A percentile compares a stretch with the other conserved stretches of the same genome.
phyloP scores from a whole-genome alignment of 768 basidiomycete genomes.

The Mycena maculata region DNA sequence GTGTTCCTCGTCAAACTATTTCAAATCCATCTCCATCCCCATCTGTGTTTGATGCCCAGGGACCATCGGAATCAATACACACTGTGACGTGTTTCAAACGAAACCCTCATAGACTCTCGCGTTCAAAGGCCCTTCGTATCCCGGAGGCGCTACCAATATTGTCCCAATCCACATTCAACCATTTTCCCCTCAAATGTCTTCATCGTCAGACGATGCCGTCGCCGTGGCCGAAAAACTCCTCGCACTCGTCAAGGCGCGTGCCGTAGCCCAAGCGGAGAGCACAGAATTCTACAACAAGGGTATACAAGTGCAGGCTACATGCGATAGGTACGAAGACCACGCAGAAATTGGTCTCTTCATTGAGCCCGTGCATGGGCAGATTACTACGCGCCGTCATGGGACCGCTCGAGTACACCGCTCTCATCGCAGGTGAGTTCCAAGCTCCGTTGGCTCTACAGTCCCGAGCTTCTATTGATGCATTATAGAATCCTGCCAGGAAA shows the following conservation, averaged over 20 bases:
- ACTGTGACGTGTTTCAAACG: no score
- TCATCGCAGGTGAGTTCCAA: constrained; percentile 13
- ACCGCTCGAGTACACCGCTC: constrained; percentile 8
- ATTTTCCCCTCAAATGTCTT: background rate
- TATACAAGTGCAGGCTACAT: constrained; percentile 8
- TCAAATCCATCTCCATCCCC: no score
- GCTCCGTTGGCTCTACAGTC: background rate
- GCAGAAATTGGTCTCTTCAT: background rate
- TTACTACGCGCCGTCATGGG: constrained; percentile 6
- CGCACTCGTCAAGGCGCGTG: constrained; percentile 7
- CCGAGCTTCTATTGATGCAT: background rate
- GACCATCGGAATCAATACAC: no score
- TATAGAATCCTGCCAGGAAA: constrained; percentile 16
- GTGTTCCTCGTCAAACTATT: no score
- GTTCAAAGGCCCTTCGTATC: no score
- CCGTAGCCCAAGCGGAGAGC: background rate
- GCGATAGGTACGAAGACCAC: constrained; percentile 3
- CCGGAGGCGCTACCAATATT: no score
- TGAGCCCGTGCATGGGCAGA: constrained; percentile 4
- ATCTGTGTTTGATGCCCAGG: no score
- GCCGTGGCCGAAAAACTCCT: constrained; percentile 12
- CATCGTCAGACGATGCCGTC: constrained; percentile 1
- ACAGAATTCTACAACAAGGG: constrained; percentile 7
- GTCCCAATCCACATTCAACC: no score
- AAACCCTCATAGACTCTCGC: no score